Conservation (phyloP, 441 rosid species). For the Manihot esculenta region DNA sequence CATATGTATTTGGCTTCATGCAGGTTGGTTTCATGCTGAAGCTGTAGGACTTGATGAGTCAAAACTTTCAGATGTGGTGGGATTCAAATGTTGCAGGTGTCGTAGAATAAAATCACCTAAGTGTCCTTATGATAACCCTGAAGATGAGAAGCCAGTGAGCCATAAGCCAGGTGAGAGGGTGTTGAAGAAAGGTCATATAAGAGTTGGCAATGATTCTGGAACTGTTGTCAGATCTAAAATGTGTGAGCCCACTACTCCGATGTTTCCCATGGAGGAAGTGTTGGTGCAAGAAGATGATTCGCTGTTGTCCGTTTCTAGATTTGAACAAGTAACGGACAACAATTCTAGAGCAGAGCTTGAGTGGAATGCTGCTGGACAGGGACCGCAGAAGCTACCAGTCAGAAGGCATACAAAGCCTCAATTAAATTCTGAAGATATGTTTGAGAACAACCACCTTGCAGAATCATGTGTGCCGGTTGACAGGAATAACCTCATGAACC, state of each 20-base stretch:
- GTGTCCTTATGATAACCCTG: conserved; percentile 63
- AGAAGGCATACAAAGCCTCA: conserved; percentile 72
- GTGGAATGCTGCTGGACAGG: conserved; percentile 45
- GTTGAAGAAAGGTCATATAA: conserved; percentile 42
- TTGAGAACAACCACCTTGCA: conserved; percentile 28
- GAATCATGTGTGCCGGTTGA: conserved; percentile 33
- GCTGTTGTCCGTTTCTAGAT: conserved; percentile 55
- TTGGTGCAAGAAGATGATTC: conserved; percentile 58
- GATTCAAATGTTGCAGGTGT: conserved; percentile 97
- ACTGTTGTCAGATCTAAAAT: conserved; percentile 45
- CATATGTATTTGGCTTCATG: conserved; percentile 21
- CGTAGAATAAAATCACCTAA: conserved; percentile 79
- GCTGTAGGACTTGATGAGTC: conserved; percentile 80
- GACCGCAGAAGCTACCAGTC: conserved; percentile 68
- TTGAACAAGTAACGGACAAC: conserved; percentile 50
- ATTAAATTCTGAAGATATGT: conserved; percentile 31
- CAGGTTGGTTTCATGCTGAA: conserved; percentile 96
- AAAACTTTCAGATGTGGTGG: conserved; percentile 60
- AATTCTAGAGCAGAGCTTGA: conserved; percentile 42
- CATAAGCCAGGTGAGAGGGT: conserved; percentile 33
- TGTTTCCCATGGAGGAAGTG: conserved; percentile 43
- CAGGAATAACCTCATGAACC: conserved; percentile 25
- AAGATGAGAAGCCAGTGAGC: conserved; percentile 39
- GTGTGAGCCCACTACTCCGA: conserved; percentile 46
- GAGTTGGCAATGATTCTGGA: conserved; percentile 45